Evolutionary conservation across 202 grass and related monocot species (phyloP).

Genomic region (Cymbopogon flexuosus): DNA sequence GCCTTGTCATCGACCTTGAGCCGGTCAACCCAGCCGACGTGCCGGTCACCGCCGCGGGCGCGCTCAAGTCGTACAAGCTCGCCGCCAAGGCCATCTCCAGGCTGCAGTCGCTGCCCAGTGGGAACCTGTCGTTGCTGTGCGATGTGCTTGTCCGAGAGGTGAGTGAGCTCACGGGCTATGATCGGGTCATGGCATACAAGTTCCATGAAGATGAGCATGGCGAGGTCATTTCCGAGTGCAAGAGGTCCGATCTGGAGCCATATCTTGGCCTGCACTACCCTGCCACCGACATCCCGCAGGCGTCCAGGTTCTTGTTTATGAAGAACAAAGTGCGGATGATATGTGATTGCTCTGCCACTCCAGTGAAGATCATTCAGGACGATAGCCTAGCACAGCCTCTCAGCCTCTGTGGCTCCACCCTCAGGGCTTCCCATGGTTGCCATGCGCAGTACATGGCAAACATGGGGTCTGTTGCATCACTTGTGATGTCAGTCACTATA

Average conservation of each 20-base stretch:
- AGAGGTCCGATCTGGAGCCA: slow-evolving; percentile 76
- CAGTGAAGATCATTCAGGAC: slow-evolving; percentile 78
- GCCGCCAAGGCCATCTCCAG: slow-evolving; percentile 93
- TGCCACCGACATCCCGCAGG: slow-evolving; percentile 85
- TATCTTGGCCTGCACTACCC: slow-evolving; percentile 96
- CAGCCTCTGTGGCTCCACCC: slow-evolving; percentile 71
- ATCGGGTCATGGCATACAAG: slow-evolving; percentile 94
- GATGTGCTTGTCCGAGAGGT: slow-evolving; percentile 90
- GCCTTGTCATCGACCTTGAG: slow-evolving; percentile 79
- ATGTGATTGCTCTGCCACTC: slow-evolving; percentile 57
- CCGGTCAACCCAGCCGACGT: slow-evolving; percentile 83
- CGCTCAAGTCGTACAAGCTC: slow-evolving; percentile 86
- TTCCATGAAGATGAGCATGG: slow-evolving; percentile 98
- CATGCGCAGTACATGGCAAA: slow-evolving; percentile 95
- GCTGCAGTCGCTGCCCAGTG: slow-evolving; percentile 81
- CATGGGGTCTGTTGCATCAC: slow-evolving; percentile 84
- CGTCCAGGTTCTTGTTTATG: slow-evolving; percentile 91
- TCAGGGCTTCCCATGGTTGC: slow-evolving; percentile 82
- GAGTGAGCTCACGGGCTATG: slow-evolving; percentile 79
- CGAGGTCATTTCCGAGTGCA: slow-evolving; percentile 84
- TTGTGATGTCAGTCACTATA: slow-evolving; percentile 87
- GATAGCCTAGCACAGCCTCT: slow-evolving; percentile 54
- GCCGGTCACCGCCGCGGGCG: slow-evolving; percentile 65
- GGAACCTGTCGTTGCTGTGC: slow-evolving; percentile 81
- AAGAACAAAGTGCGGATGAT: slow-evolving; percentile 98